Percentiles rank a stretch among this genome's conserved stretches.
These are phyloP conservation scores for Cercospora citrullina DNA, from an alignment of 2,329 filamentous ascomycete genomes.

Conservation along the genomic window DNA sequence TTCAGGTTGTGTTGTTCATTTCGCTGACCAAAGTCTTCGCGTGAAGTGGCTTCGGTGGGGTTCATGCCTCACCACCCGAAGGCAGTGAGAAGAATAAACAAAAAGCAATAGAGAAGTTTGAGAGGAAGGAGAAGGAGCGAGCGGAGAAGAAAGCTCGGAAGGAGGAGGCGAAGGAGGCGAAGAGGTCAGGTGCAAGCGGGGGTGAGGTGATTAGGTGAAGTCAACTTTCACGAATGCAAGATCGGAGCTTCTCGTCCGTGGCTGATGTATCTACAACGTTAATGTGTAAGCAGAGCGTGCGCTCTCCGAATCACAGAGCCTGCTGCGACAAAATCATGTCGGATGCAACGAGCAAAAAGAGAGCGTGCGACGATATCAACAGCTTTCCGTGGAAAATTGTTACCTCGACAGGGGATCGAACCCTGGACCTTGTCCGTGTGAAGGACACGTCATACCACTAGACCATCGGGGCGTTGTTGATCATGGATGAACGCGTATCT, in stretches of 20 bases:
- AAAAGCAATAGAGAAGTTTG: background rate
- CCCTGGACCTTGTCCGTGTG: constrained; percentile 21
- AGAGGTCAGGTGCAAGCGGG: background rate
- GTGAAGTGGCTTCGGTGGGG: background rate
- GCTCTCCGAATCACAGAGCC: too few relatives aligned
- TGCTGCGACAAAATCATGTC: too few relatives aligned
- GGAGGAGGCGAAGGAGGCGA: background rate
- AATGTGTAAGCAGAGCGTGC: too few relatives aligned
- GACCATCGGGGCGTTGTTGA: constrained; percentile 18
- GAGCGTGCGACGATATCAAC: too few relatives aligned
- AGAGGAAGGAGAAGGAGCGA: background rate
- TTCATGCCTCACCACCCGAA: background rate
- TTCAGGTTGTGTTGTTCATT: background rate
- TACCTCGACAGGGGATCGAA: background rate
- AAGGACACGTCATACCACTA: constrained; percentile 37
- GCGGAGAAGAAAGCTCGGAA: constrained; percentile 3
- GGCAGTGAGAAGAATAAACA: background rate
- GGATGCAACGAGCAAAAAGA: too few relatives aligned
- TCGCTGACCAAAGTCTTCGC: background rate
- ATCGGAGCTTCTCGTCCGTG: too few relatives aligned
- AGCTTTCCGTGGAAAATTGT: too few relatives aligned
- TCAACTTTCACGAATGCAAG: too few relatives aligned
- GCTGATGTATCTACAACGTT: too few relatives aligned
- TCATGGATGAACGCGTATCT: too few relatives aligned
- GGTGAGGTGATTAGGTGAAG: background rate